Base-by-base conservation (phyloP, 371 early-diverging fungal genomes). In the Coemansia sp. region DNA sequence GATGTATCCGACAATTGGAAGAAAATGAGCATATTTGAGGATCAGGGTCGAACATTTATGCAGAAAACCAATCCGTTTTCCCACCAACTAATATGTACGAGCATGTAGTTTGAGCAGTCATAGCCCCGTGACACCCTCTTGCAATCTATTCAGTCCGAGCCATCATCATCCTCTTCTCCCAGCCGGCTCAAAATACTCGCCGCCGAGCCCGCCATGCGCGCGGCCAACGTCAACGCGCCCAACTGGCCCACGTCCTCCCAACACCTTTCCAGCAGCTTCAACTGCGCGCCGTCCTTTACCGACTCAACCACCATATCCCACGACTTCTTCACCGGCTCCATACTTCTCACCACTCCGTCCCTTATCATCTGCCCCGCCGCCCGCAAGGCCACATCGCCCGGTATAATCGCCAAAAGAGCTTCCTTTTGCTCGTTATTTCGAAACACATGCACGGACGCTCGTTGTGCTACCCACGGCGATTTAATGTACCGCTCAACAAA, bases 281-380 rank as follows among this genome's bases (percentile, higher is more conserved):
- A 29, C 64, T 70, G 67, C 26, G 23, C 15, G 3, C 67, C 71
- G n/a, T 51, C 54, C 51, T 15, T 23, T 69, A 63, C 66, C 61
- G 67, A 60, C 52, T 11, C 9, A 9, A 36, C 36, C 9, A 36
- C 36, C 36, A 36, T 36, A 9, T 36, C 11, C 36, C 36, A 36
- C 3, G 36, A 36, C 36, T 36, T 36, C 11, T 36, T 36, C 12
- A 36, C 36, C 36, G 36, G 36, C 36, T 36, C 36, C 36, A 36
- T 36, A 2, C 36, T 6, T 4, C 3, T 6, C 49, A 49, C 49
- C 5, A 49, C 5, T 21, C 56, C 40, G 7, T 53, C 24, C 23
- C 24, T 21, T 11, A 9, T 26, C 24, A 12, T 12, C 53, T 9
- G 12, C 51, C 8, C 51, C 51, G n/a, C 44, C 3, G 63, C 9